Evolutionary conservation across 768 basidiomycete species (phyloP).

Genomic region (Strobilomyces confusus): DNA sequence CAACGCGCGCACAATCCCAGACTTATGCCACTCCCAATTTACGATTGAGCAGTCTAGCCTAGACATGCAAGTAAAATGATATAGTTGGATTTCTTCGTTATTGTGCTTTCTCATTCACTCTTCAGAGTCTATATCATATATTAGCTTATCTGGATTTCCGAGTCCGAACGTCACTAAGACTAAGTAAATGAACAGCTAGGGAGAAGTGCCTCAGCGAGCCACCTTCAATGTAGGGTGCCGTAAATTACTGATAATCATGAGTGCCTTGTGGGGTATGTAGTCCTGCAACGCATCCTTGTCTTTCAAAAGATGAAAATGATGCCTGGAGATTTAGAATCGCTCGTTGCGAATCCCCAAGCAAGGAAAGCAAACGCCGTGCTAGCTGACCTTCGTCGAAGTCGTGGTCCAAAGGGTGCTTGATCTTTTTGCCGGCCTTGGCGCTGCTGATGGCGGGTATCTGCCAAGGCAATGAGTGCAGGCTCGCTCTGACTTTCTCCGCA

Average conservation of each 20-base stretch:
- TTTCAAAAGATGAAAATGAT: constrained; percentile 23
- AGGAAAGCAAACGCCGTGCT: background rate
- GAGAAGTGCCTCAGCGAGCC: background rate
- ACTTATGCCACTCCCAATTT: constrained; percentile 71
- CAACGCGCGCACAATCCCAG: constrained; percentile 26
- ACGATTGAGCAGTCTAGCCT: constrained; percentile 39
- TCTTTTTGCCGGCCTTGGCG: constrained; percentile 9
- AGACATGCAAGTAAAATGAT: background rate
- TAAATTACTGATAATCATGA: constrained; percentile 1
- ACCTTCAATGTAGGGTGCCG: constrained; percentile 20
- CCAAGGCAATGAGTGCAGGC: constrained; percentile 8
- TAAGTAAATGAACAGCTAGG: background rate
- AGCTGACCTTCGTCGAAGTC: constrained; percentile 23
- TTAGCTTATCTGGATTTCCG: constrained; percentile 13
- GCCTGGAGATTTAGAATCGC: constrained; percentile 7
- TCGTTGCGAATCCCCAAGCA: background rate
- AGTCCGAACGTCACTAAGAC: too few relatives aligned
- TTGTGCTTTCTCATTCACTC: constrained; percentile 6
- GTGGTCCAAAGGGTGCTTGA: constrained; percentile 19
- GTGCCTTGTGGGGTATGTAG: constrained; percentile 15
- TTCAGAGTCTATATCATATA: constrained; percentile 21
- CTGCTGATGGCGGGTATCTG: constrained; percentile 18
- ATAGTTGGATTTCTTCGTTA: background rate
- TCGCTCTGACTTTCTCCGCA: background rate
- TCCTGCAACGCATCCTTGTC: constrained; percentile 10